Base-by-base conservation (phyloP, 2,329 filamentous ascomycete genomes). In the Sporothrix brasiliensis region DNA sequence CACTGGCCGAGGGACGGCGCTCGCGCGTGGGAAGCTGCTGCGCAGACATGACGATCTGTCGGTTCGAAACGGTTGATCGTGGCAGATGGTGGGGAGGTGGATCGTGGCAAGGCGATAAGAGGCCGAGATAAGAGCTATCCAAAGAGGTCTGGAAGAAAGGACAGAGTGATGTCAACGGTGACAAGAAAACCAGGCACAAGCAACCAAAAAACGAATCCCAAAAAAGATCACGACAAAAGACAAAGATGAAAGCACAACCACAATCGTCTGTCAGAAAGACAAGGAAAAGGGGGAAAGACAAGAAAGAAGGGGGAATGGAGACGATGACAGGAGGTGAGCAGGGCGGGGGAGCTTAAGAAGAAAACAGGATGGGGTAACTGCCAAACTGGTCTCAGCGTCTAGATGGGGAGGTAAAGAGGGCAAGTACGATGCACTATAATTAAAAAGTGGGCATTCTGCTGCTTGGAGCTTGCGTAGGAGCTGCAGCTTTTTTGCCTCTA, bases 1-100 rank as follows among this genome's bases (percentile, higher is more conserved):
- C 92, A 74, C 91, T 89, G 71, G 87, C 90, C 24, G 93, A 97
- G 71, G 92, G 93, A 75, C 88, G 91, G 75, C 94, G 90, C 85
- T 97, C 89, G 74, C 92, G 87, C 53, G 82, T 81, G 68, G 86
- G 84, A 67, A 87, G 66, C 53, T 68, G 63, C 53, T 70, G 49
- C 34, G 69, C 68, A n/a, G 70, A 58, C 72, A 73, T 73, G 47
- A 2, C 70, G 24, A 47, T 19, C 30, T 21, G 56, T 52, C 47
- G 27, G 11, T 21, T 39, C 19, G 63, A 16, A 30, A 3, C 34
- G 44, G 4, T 11, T 24, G 41, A 34, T 44, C 30, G 65, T 54
- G 30, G 49, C 4, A 5, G 24, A 9, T 3, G 6, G 39, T 11
- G 58, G 39, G 30, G 21, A 49, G 19, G 34, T n/a, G 50, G 65